phyloP scores from a whole-genome alignment of 257 asterid genomes.

The Nicotiana paniculata region DNA sequence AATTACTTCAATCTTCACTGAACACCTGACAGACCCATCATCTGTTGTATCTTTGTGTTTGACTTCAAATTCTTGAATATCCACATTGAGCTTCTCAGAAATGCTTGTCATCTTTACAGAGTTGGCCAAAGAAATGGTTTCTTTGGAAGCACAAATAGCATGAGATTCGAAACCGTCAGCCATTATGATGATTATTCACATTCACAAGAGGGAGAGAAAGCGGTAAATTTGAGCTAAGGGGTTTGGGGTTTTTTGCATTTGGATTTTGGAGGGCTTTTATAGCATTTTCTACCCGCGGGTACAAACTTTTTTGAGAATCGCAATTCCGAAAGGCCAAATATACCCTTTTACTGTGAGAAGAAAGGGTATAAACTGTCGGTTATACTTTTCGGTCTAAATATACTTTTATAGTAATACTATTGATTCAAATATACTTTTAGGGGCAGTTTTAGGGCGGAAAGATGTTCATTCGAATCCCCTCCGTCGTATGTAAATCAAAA shows the following conservation, averaged over 20 bases:
- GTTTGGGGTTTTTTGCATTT: not conserved
- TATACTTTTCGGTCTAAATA: too few relatives aligned
- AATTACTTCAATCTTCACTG: slow-evolving; percentile 19
- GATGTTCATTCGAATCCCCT: too few relatives aligned
- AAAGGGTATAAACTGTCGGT: too few relatives aligned
- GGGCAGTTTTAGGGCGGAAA: too few relatives aligned
- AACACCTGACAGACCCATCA: slow-evolving; percentile 17
- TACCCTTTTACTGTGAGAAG: too few relatives aligned
- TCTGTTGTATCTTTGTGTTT: not conserved
- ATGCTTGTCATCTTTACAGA: not conserved
- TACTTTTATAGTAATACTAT: too few relatives aligned
- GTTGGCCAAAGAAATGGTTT: not conserved
- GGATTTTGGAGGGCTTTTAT: not conserved
- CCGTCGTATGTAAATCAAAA: too few relatives aligned
- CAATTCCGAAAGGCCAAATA: too few relatives aligned
- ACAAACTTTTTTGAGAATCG: too few relatives aligned
- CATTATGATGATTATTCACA: not conserved
- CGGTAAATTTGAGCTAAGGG: not conserved
- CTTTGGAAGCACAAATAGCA: not conserved
- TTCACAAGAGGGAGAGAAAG: not conserved
- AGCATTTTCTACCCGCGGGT: too few relatives aligned
- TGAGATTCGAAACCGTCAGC: not conserved
- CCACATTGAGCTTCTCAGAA: not conserved
- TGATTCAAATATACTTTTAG: too few relatives aligned
- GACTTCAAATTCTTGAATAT: not conserved